Base-by-base conservation (phyloP, 1,284 basidiomycete genomes). In the Moniliophthora roreri region DNA sequence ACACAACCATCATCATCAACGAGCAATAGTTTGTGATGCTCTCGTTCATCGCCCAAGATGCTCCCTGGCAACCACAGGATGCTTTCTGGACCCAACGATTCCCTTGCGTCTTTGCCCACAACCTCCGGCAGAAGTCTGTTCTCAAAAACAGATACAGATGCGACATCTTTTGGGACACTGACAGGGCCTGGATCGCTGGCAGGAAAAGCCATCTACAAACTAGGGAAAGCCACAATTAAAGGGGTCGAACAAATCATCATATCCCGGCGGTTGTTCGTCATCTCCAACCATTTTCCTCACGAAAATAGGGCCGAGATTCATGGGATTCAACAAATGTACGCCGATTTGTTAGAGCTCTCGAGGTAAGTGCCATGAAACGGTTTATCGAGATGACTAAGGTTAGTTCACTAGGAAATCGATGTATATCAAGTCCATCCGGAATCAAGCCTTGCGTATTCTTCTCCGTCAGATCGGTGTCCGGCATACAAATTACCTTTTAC, bases 201-300 rank as follows among this genome's bases (percentile, higher is more conserved):
- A 9, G 53, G 53, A 23, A 54, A 41, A 40, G 42, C 42, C 16
- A 37, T 54, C 9, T 37, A 28, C 18, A 50, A 21, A 16, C 37
- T 54, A 7, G 53, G 53, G 15, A 54, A 42, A 26, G 15, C 51
- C 5, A 54, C 53, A 13, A 36, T 54, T n/a, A 54, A 48, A 20
- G 49, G 53, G 10, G 28, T 54, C 9, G 49, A 54, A 32, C 40
- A 39, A 40, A 9, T 54, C 37, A 41, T 47, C 16, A 54, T 54
- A 15, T 51, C 23, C 20, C 41, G 53, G 38, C 32, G 42, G 24
- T 28, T 54, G 28, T 50, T 34, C 11, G 21, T 28, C 26, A 54
- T 54, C 15, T 34, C 42, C 7, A 20, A 44, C 16, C 34, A 51
- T 24, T 54, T 54, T 34, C 51, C 51, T 34, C 51, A 53, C 39